These are phyloP conservation scores for Syzygium oleosum DNA, from an alignment of 345 rosid genomes.

Conservation along the genomic window DNA sequence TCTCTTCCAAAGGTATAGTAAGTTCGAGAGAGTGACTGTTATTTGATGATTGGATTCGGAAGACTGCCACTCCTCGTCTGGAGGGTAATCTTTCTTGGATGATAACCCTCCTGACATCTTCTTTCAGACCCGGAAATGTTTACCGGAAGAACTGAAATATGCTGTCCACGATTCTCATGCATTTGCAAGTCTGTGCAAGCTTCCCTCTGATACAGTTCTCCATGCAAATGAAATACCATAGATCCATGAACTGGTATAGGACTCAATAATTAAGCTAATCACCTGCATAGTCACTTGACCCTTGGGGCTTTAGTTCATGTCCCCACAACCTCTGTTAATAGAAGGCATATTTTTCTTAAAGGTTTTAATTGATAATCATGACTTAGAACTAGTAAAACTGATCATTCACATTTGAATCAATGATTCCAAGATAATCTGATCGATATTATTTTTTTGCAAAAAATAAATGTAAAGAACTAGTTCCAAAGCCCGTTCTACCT, in stretches of 20 bases:
- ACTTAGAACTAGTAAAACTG: background rate
- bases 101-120: background rate
- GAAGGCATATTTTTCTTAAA: background rate
- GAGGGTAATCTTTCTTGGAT: background rate
- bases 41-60: background rate
- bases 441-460: too few relatives aligned
- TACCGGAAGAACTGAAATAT: background rate
- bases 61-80: background rate
- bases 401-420: background rate
- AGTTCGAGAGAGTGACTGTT: background rate
- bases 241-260: background rate
- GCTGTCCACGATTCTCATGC: background rate
- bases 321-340: background rate
- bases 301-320: background rate
- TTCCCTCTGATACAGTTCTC: background rate
- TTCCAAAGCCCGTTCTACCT: background rate
- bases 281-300: background rate
- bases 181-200: background rate
- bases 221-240: background rate
- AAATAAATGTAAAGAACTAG: too few relatives aligned
- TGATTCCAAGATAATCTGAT: background rate
- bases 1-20: background rate
- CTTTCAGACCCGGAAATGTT: background rate
- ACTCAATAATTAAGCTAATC: background rate
- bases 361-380: background rate